phyloP scores from a whole-genome alignment of 257 asterid species.

The Rhazya stricta region DNA sequence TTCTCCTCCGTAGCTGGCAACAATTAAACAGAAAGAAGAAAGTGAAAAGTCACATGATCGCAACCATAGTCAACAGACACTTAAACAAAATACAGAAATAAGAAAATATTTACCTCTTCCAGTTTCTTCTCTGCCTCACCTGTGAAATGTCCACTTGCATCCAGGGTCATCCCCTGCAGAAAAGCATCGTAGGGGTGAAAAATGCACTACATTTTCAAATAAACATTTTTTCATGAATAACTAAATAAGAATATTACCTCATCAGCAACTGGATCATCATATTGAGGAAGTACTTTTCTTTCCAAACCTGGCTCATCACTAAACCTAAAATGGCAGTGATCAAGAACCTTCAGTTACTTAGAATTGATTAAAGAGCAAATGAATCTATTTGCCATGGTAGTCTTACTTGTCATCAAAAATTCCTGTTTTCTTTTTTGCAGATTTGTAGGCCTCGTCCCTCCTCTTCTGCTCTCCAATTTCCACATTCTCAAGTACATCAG shows the following conservation, averaged over 20 bases:
- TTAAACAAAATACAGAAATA: slow-evolving; percentile 17
- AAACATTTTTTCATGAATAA: not conserved
- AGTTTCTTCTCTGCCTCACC: slow-evolving; percentile 87
- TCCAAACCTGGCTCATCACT: slow-evolving; percentile 52
- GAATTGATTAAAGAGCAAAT: slow-evolving; percentile 8
- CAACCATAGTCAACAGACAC: slow-evolving; percentile 6
- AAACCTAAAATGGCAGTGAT: slow-evolving; percentile 47
- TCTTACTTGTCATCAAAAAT: slow-evolving; percentile 79
- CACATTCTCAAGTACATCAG: slow-evolving; percentile 94
- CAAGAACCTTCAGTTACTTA: slow-evolving; percentile 13
- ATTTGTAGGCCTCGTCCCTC: slow-evolving; percentile 82
- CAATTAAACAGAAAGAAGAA: slow-evolving; percentile 6
- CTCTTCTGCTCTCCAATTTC: slow-evolving; percentile 95
- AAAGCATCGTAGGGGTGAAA: slow-evolving; percentile 18
- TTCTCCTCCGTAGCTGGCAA: slow-evolving; percentile 79
- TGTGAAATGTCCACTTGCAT: slow-evolving; percentile 77
- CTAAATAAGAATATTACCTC: slow-evolving; percentile 49
- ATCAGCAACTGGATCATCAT: slow-evolving; percentile 81
- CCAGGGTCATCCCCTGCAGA: slow-evolving; percentile 76
- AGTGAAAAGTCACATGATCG: slow-evolving; percentile 2
- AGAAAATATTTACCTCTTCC: slow-evolving; percentile 62
- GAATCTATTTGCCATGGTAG: slow-evolving; percentile 5
- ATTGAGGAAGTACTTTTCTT: slow-evolving; percentile 84
- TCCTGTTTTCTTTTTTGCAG: slow-evolving; percentile 84
- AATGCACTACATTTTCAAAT: slow-evolving; percentile 10